These are phyloP conservation scores for Talaromyces liani DNA, from an alignment of 495 filamentous ascomycete genomes.

Conservation along the genomic window DNA sequence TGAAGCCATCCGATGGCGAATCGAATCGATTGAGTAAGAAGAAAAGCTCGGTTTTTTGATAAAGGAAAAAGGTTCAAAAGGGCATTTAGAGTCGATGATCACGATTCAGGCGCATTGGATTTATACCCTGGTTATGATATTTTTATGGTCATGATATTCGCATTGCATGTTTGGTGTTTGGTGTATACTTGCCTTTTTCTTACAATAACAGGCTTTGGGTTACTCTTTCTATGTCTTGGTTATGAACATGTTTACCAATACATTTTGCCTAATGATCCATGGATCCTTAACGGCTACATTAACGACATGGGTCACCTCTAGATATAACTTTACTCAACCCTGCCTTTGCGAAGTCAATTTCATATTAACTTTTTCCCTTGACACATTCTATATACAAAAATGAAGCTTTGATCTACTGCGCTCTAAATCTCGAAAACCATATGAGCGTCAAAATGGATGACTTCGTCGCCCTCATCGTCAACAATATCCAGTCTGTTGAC, in stretches of 20 bases:
- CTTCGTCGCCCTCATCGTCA: too few relatives aligned
- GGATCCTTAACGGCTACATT: neutral
- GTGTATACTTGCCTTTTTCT: neutral
- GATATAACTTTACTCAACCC: neutral
- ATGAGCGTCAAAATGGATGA: neutral
- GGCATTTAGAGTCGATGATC: neutral
- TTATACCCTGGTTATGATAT: neutral
- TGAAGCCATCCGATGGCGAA: conserved; percentile 23
- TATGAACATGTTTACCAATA: neutral
- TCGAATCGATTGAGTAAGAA: conserved; percentile 38
- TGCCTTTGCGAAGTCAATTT: neutral
- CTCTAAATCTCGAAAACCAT: neutral
- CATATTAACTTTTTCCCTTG: neutral
- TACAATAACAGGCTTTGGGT: neutral
- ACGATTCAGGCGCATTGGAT: neutral
- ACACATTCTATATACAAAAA: neutral
- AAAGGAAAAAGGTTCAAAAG: neutral
- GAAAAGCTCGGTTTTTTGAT: conserved; percentile 45
- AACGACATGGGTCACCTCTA: neutral
- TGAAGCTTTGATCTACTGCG: neutral
- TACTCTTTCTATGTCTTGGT: neutral
- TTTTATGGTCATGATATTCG: neutral
- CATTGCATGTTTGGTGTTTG: neutral
- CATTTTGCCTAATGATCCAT: neutral
- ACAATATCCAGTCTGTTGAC: too few relatives aligned